Conservation (phyloP, 2,329 filamentous ascomycete species). For the Diaporthe batatas region DNA sequence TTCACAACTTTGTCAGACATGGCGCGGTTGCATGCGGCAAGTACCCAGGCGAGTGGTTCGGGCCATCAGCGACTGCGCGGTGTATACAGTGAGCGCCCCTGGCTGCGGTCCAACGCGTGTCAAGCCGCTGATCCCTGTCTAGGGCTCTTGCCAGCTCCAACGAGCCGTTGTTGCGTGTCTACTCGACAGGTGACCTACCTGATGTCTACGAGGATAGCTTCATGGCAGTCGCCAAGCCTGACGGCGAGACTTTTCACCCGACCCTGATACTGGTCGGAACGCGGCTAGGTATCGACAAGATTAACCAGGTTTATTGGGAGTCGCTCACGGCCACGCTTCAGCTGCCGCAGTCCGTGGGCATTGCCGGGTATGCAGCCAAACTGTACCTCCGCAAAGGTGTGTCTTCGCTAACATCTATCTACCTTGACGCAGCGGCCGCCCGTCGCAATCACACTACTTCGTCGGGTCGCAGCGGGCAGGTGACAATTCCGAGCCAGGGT, state of each 20-base stretch:
- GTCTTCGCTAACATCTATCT: conserved; percentile 25
- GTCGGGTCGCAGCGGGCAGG: conserved; percentile 61
- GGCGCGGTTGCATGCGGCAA: conserved; percentile 91
- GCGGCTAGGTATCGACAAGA: conserved; percentile 90
- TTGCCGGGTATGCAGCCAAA: conserved; percentile 79
- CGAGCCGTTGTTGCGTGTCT: conserved; percentile 79
- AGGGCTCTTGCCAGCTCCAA: conserved; percentile 82
- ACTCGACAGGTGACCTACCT: conserved; percentile 88
- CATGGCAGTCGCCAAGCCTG: conserved; percentile 79
- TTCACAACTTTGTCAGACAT: conserved; percentile 93
- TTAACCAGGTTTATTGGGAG: conserved; percentile 95
- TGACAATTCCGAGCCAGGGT: conserved; percentile 61
- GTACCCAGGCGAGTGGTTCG: conserved; percentile 98
- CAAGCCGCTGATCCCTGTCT: conserved; percentile 30
- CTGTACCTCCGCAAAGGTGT: not conserved
- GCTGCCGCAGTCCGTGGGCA: conserved; percentile 93
- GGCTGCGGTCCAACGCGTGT: not conserved
- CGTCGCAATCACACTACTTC: conserved; percentile 83
- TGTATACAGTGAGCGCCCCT: conserved; percentile 83
- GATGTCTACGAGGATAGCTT: conserved; percentile 95
- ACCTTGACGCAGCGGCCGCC: conserved; percentile 76
- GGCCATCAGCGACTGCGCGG: conserved; percentile 92
- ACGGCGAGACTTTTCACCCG: conserved; percentile 77
- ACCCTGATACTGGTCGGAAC: conserved; percentile 92
- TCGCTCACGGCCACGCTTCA: conserved; percentile 88